Evolutionary conservation across 176 grass and related monocot species (phyloP).

Genomic region (Triticum urartu): DNA sequence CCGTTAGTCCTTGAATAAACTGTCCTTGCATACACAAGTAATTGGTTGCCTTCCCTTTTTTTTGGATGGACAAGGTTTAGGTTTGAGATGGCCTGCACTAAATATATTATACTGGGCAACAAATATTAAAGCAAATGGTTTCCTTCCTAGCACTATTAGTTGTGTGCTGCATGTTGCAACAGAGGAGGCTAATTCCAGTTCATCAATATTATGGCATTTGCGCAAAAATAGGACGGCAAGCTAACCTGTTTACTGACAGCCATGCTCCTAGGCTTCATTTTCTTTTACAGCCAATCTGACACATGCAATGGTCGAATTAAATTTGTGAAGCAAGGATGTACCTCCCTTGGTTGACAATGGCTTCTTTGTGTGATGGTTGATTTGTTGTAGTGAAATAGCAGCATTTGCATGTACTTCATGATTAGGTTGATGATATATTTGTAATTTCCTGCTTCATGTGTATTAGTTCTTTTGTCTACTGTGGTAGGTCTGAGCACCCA

Average conservation of each 20-base stretch:
- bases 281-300: not conserved
- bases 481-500: not conserved
- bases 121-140: not conserved
- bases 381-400: not conserved
- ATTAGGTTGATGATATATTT: not conserved
- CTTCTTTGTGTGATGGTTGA: not conserved
- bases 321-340: constrained; percentile 2
- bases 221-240: not conserved
- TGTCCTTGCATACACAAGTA: not conserved
- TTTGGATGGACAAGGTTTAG: not conserved
- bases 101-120: not conserved
- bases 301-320: not conserved
- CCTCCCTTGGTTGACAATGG: not conserved
- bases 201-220: not conserved
- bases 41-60: not conserved
- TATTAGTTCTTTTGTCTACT: not conserved
- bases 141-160: not conserved
- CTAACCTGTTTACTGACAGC: not conserved
- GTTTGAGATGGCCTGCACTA: not conserved
- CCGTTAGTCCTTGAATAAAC: not conserved
- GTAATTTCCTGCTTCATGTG: not conserved
- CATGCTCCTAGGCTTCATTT: constrained; percentile 4
- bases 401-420: not conserved
- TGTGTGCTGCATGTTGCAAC: not conserved
- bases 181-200: not conserved